These are phyloP conservation scores for Talaromyces ruber DNA, from an alignment of 495 filamentous ascomycete genomes.

Conservation along the genomic window DNA sequence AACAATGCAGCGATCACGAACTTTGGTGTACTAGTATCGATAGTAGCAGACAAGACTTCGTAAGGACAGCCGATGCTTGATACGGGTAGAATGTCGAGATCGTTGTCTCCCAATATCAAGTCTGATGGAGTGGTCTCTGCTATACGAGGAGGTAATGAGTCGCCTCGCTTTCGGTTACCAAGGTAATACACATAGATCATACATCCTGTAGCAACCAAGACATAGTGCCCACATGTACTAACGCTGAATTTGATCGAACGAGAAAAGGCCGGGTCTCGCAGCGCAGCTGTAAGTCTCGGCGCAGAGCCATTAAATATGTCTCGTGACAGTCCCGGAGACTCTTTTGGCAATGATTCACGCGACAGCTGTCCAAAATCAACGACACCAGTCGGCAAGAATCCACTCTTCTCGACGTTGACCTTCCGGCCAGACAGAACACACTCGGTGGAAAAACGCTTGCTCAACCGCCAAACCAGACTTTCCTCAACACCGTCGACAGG, in stretches of 20 bases:
- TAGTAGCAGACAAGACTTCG: constrained; percentile 50
- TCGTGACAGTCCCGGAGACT: constrained; percentile 4
- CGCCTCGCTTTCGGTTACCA: constrained; percentile 14
- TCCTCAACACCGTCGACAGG: constrained; percentile 13
- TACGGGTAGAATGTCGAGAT: constrained; percentile 31
- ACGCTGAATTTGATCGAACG: constrained; percentile 34
- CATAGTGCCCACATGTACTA: constrained; percentile 52
- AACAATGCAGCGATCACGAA: constrained; percentile 56
- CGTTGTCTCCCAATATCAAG: constrained; percentile 2
- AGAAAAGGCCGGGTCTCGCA: not conserved
- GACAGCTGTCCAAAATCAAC: constrained; percentile 28
- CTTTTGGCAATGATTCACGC: constrained; percentile 6
- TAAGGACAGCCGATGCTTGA: constrained; percentile 51
- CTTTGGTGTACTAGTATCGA: constrained; percentile 51
- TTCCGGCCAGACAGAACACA: constrained; percentile 46
- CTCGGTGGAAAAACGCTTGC: constrained; percentile 51
- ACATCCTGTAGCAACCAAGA: constrained; percentile 48
- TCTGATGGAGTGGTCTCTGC: not conserved
- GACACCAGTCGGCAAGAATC: constrained; percentile 18
- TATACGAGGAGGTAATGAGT: constrained; percentile 7
- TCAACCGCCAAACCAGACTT: constrained; percentile 48
- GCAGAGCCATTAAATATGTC: constrained; percentile 7
- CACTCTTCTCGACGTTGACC: constrained; percentile 28
- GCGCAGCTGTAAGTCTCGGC: constrained; percentile 7
- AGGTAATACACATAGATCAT: constrained; percentile 56